Base-by-base conservation (phyloP, 768 basidiomycete genomes). In the Pleurotus cornucopiae region DNA sequence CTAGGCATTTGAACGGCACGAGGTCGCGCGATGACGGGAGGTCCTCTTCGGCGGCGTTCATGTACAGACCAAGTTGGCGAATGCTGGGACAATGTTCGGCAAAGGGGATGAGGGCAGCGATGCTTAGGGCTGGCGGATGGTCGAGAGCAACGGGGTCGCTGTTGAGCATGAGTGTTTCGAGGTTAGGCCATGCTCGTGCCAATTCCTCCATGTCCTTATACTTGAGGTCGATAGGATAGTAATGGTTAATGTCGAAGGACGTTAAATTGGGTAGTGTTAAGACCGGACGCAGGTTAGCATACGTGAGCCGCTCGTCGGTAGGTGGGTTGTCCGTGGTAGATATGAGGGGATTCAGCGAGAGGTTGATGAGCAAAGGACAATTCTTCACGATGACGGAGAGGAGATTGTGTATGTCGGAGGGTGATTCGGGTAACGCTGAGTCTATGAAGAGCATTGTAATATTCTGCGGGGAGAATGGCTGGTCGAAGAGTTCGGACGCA, bases 381-480 rank as follows among this genome's bases (percentile, higher is more conserved):
- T 70, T 75, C 23, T 79, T 72, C 4, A 77, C 68, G 16, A 85
- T 62, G 4, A 69, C 67, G n/a, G 61, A 63, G 39, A 85, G 69
- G 48, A 86, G 67, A 0, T 71, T 62, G 48, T 71, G 70, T 3
- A 86, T 56, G 14, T 71, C 63, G 3, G 68, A 55, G 0, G 82
- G 78, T 0, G 72, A 59, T 57, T 83, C 78, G n/a, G 74, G 61
- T 2, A 70, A 61, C 18, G 76, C 70, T 1, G 79, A 76, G 58
- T 83, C 82, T 48, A 86, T 58, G 61, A 78, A 82, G 5, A 87
- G 67, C n/a, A 67, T 67, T 0, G 76, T 79, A 34, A 87, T 64
- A 44, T 78, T 77, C 4, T 63, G 61, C 0, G 85, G 85, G 0
- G 80, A 71, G 55, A 74, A 81, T 3, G 69, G 59, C 2, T 66